Conservation (phyloP, 352 stramenopile species). For the Pythium brassicae region DNA sequence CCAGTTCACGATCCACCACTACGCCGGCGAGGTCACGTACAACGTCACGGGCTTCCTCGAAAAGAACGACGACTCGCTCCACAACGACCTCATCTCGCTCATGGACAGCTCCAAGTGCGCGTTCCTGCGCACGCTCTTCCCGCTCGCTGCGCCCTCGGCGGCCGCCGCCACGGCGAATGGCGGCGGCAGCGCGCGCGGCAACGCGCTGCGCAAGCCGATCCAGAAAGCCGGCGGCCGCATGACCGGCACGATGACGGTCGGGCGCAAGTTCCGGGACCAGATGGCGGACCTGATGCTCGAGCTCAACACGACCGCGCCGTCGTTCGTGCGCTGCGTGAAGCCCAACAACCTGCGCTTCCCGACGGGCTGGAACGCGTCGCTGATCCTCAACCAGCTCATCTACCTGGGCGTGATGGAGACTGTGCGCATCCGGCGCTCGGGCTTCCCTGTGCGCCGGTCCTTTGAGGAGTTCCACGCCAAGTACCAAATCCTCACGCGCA, state of each 20-base stretch:
- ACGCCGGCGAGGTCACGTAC: slow-evolving; percentile 96
- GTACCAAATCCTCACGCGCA: slow-evolving; percentile 83
- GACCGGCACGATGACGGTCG: slow-evolving; percentile 87
- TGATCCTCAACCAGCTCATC: slow-evolving; percentile 88
- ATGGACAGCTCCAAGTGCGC: slow-evolving; percentile 84
- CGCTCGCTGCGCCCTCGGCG: slow-evolving; percentile 26
- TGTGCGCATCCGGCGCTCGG: slow-evolving; percentile 83
- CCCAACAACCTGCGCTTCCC: slow-evolving; percentile 89
- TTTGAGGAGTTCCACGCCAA: slow-evolving; percentile 86
- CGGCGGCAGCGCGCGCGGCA: slow-evolving; percentile 21
- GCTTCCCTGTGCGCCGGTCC: slow-evolving; percentile 81
- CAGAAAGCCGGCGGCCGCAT: slow-evolving; percentile 82
- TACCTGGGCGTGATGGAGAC: slow-evolving; percentile 90
- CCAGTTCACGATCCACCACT: slow-evolving; percentile 97
- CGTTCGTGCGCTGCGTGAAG: slow-evolving; percentile 91
- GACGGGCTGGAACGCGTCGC: slow-evolving; percentile 78
- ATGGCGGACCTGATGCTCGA: slow-evolving; percentile 87
- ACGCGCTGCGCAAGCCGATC: slow-evolving; percentile 58
- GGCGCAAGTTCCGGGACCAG: slow-evolving; percentile 88
- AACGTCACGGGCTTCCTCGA: slow-evolving; percentile 95
- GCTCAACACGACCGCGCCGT: slow-evolving; percentile 75
- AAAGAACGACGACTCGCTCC: slow-evolving; percentile 97
- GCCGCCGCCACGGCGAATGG: slow-evolving; percentile 23
- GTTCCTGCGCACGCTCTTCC: slow-evolving; percentile 77
- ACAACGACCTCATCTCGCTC: slow-evolving; percentile 86